Evolutionary conservation across 2,329 filamentous ascomycete genomes (phyloP), one percentile per base, ranked within the genome.

Genomic region (Nannizziopsis barbatae): DNA sequence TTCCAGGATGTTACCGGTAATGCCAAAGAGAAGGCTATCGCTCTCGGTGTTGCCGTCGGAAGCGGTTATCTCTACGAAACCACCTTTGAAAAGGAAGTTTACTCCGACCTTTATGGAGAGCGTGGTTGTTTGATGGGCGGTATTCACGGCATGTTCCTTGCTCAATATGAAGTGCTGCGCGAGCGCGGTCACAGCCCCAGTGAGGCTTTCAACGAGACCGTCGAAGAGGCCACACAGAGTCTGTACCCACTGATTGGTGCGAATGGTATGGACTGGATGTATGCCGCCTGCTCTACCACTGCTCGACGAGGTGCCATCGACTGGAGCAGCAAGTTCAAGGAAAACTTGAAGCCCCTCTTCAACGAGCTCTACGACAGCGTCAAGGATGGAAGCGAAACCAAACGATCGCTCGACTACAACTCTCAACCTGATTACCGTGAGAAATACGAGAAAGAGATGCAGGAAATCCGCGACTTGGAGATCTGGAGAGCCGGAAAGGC

Each of bases 231-330:
- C 58, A 98, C 92, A 46, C 92, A 98, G 80, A 87, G 81, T 59
- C 78, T 98, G 66, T 98, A 98, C 80, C 92, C 92, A 57, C 79
- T 98, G 66, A 98, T 98, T 65, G 92, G 90, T 66, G 81, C 80
- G 73, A 85, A 96, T 75, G 92, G 92, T 66, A 96, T 98, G 92
- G 92, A 98, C 79, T 98, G 93, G 88, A 98, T 98, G 92, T 98
- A 93, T 77, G 89, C 90, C 70, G 92, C 92, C 60, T 98, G 92
- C 85, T 96, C 90, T 56, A 98, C 92, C 68, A 98, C 92, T 51
- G 92, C 92, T 66, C 87, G 92, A 66, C 89, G 92, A 68, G 92
- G 92, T 73, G 92, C 92, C 74, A 94, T 98, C 68, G 92, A 98
- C 80, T 98, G 92, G 92, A 90, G 84, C 68, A 83, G 83, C 71